Evolutionary conservation across 169 alveolate species (phyloP).

Genomic region (Perkinsus olseni): DNA sequence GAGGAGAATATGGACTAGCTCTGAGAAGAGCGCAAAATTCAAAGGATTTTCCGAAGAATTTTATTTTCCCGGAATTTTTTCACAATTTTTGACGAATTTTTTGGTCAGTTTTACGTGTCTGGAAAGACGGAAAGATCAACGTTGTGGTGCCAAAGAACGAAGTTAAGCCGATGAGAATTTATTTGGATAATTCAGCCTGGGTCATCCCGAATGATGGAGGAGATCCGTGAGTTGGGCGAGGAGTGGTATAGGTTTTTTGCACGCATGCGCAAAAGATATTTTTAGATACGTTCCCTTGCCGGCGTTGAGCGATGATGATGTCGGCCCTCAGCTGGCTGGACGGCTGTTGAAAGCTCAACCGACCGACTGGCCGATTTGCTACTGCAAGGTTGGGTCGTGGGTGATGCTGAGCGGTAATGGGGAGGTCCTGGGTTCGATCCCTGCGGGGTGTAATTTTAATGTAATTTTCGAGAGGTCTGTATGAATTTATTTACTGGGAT

Average conservation of each 20-base stretch:
- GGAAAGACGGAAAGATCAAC: not conserved
- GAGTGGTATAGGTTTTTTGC: not conserved
- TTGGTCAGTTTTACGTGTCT: not conserved
- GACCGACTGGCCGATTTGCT: not conserved
- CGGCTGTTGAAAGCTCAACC: not conserved
- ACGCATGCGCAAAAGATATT: not conserved
- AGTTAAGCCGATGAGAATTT: not conserved
- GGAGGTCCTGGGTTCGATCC: not conserved
- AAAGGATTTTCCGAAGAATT: too few species aligned
- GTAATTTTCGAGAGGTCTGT: too few species aligned
- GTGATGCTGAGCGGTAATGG: not conserved
- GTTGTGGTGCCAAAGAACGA: not conserved
- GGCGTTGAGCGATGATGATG: not conserved
- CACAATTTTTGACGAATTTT: not conserved
- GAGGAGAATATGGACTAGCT: too few species aligned
- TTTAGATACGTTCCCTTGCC: not conserved
- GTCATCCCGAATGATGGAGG: not conserved
- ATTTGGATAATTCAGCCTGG: not conserved
- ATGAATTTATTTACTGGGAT: too few species aligned
- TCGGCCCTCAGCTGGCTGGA: not conserved
- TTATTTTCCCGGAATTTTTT: too few species aligned
- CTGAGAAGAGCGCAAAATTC: too few species aligned
- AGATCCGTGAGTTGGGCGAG: not conserved
- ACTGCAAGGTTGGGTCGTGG: not conserved
- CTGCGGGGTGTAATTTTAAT: too few species aligned